A percentile compares a stretch with the other conserved stretches of the same genome.
phyloP scores from a whole-genome alignment of 169 alveolate genomes.

The Nephromyces sp. region DNA sequence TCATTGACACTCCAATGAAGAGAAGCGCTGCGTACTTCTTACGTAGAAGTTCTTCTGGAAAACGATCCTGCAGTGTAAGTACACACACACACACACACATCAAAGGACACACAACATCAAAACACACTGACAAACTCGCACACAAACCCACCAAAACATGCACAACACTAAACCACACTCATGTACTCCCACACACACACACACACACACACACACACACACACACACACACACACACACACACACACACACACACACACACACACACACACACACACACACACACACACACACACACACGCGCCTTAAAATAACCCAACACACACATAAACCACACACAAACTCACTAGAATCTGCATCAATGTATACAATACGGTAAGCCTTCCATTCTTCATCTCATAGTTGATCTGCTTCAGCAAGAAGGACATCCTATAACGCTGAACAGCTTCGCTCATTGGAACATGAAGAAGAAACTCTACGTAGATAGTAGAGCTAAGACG shows the following conservation, averaged over 20 bases:
- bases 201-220: neutral
- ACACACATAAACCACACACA: neutral
- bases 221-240: neutral
- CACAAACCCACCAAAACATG: neutral
- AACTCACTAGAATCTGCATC: slow-evolving; percentile 20
- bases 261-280: neutral
- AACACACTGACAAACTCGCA: neutral
- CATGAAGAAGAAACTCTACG: slow-evolving; percentile 27
- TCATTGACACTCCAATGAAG: neutral
- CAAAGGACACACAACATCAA: neutral
- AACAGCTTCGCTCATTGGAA: slow-evolving; percentile 29
- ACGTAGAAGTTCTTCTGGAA: neutral
- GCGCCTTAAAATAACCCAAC: neutral
- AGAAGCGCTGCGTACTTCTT: neutral
- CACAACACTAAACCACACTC: neutral
- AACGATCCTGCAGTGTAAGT: neutral
- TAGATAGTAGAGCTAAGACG: slow-evolving; percentile 26
- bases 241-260: neutral
- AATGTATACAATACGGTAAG: slow-evolving; percentile 22
- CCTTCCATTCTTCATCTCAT: slow-evolving; percentile 23
- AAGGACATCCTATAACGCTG: slow-evolving; percentile 29
- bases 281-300: neutral
- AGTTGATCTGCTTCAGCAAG: slow-evolving; percentile 15
- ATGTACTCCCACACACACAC: neutral
- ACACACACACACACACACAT: no score